Evolutionary conservation across 768 basidiomycete genomes (phyloP).

Genomic region (Suillus spraguei): DNA sequence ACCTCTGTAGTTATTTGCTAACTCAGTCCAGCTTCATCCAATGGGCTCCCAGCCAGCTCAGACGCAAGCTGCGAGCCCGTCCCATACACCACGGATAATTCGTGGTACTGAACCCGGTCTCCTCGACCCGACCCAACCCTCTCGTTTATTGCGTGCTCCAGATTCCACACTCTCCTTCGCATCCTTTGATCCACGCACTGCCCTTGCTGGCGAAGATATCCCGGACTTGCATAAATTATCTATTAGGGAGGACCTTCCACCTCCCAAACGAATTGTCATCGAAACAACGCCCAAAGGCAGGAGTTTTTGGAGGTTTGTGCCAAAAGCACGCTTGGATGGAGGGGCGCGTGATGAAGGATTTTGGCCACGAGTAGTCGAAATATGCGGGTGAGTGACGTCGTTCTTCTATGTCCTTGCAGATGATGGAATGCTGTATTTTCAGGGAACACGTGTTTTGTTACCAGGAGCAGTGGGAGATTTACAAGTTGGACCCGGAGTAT

Average conservation of each 20-base stretch:
- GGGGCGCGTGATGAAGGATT: constrained; percentile 65
- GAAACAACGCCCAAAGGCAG: constrained; percentile 61
- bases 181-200: constrained; percentile 70
- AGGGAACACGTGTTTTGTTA: constrained; percentile 55
- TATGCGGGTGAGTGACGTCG: constrained; percentile 62
- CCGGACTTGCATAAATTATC: constrained; percentile 44
- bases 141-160: constrained; percentile 60
- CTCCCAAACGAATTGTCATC: constrained; percentile 73
- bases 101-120: constrained; percentile 60
- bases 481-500: constrained; percentile 79
- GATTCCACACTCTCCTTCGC: constrained; percentile 71
- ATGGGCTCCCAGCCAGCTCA: constrained; percentile 1
- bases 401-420: background rate
- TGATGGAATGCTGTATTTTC: constrained; percentile 17
- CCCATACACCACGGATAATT: constrained; percentile 19
- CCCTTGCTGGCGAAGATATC: constrained; percentile 41
- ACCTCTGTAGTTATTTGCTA: background rate
- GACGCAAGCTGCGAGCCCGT: background rate
- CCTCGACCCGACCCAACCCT: constrained; percentile 62
- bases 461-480: constrained; percentile 86
- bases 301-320: constrained; percentile 77
- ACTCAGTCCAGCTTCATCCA: background rate
- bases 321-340: constrained; percentile 59
- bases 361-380: constrained; percentile 67
- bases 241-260: constrained; percentile 47